Percentiles rank a stretch among this genome's conserved stretches.
Evolutionary conservation across 2,329 filamentous ascomycete species (phyloP).

Genomic region (Hortaea werneckii): DNA sequence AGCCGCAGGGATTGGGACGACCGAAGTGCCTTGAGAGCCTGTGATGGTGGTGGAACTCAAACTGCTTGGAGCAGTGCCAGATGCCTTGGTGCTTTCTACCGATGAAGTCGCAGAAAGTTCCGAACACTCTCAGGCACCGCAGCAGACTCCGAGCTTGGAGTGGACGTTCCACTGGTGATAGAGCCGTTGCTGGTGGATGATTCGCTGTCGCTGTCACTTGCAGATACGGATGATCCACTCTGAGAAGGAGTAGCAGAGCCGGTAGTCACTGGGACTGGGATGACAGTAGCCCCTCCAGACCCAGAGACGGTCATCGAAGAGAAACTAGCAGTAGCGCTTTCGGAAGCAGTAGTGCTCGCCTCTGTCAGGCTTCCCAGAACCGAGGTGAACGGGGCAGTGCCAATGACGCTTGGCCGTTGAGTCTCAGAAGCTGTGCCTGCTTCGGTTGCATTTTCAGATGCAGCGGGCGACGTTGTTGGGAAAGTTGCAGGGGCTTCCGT

Average conservation of each 20-base stretch:
- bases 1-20: conserved; percentile 5
- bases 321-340: conserved; percentile 6
- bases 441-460: not conserved
- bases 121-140: not conserved
- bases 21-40: conserved; percentile 2
- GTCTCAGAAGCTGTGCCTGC: not conserved
- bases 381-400: conserved; percentile 3
- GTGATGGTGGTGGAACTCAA: conserved; percentile 8
- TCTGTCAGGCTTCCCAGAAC: not conserved
- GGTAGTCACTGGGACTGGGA: conserved; percentile 5
- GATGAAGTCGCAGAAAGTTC: not conserved
- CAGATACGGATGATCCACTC: not conserved
- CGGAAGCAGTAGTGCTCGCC: conserved; percentile 2
- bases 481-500: conserved; percentile 10
- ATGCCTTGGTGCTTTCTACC: not conserved
- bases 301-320: conserved; percentile 6
- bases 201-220: not conserved
- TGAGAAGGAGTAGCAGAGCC: not conserved
- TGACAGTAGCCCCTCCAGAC: conserved; percentile 2
- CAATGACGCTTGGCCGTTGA: not conserved
- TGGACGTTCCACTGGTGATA: not conserved
- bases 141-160: not conserved
- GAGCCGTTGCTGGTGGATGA: not conserved
- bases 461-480: conserved; percentile 1
- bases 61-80: conserved; percentile 8